Percentiles rank a stretch among this genome's conserved stretches.
phyloP scores from a whole-genome alignment of 1,284 basidiomycete genomes.

The Moniliophthora roreri region DNA sequence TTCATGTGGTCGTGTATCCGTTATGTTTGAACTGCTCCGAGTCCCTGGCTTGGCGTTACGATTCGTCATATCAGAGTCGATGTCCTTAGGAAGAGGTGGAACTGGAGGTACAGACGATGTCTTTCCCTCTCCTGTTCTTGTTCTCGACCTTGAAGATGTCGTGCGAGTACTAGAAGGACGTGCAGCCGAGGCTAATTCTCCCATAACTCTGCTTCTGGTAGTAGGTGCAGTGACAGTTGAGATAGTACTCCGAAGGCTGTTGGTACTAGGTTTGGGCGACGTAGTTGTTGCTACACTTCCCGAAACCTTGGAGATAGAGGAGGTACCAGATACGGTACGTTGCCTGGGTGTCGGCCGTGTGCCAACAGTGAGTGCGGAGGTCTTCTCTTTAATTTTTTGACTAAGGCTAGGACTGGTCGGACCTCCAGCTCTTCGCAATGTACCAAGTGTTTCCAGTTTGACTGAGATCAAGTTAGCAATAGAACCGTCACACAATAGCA shows the following conservation, averaged over 20 bases:
- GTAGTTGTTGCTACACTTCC: neutral
- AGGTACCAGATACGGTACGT: neutral
- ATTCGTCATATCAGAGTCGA: neutral
- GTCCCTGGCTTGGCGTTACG: neutral
- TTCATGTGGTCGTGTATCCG: neutral
- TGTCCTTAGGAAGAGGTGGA: constrained; percentile 5
- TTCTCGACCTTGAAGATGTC: neutral
- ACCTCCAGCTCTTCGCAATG: neutral
- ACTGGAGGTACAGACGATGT: constrained; percentile 4
- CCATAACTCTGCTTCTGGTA: no score
- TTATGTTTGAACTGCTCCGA: neutral
- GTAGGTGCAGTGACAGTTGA: neutral
- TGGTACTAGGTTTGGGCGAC: neutral
- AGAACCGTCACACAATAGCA: neutral
- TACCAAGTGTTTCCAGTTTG: constrained; percentile 23
- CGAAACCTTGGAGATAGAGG: neutral
- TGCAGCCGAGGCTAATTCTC: neutral
- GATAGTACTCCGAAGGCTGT: neutral
- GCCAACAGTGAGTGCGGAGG: neutral
- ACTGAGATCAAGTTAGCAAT: constrained; percentile 11
- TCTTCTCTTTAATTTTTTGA: neutral
- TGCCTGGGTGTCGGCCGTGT: neutral
- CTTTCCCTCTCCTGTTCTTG: neutral
- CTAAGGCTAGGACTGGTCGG: neutral
- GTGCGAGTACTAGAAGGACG: neutral